These are phyloP conservation scores for Pseudonitzschia pungens DNA, from an alignment of 108 stramenopile species.

Conservation along the genomic window DNA sequence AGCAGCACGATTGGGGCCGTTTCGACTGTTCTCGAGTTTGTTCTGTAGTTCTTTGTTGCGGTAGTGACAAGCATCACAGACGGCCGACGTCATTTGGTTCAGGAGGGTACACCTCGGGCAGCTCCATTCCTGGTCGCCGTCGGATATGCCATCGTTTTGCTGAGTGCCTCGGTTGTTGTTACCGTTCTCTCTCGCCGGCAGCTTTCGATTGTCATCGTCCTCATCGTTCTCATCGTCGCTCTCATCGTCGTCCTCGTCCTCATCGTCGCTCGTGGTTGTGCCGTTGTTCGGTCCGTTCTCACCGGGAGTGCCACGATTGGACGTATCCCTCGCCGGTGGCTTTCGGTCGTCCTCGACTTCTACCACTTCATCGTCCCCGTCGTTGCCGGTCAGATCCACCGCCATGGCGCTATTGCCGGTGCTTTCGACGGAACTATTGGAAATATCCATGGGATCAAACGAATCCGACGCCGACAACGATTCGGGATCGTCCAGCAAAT, in stretches of 20 bases:
- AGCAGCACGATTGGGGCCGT: slow-evolving; percentile 17
- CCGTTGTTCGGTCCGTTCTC: no score
- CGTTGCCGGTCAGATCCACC: slow-evolving; percentile 5
- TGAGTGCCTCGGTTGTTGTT: no score
- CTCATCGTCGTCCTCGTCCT: neutral
- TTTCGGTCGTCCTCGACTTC: neutral
- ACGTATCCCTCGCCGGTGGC: neutral
- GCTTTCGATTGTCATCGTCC: slow-evolving; percentile 8
- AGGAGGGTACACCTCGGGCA: slow-evolving; percentile 59
- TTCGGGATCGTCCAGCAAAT: slow-evolving; percentile 4
- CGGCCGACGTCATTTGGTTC: slow-evolving; percentile 25
- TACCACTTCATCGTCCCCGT: neutral
- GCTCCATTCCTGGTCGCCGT: slow-evolving; percentile 35
- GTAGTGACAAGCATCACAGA: slow-evolving; percentile 43
- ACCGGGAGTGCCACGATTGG: neutral
- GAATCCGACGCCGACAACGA: neutral
- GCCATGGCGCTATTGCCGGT: neutral
- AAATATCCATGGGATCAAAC: neutral
- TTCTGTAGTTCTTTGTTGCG: slow-evolving; percentile 3
- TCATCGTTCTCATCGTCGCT: neutral
- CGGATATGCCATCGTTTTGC: neutral
- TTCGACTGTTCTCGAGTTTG: slow-evolving; percentile 13
- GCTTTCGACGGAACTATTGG: neutral
- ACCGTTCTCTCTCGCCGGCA: neutral
- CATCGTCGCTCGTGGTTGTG: no score